Evolutionary conservation across 2,329 filamentous ascomycete species (phyloP).

Genomic region (Ophiostoma quercus): DNA sequence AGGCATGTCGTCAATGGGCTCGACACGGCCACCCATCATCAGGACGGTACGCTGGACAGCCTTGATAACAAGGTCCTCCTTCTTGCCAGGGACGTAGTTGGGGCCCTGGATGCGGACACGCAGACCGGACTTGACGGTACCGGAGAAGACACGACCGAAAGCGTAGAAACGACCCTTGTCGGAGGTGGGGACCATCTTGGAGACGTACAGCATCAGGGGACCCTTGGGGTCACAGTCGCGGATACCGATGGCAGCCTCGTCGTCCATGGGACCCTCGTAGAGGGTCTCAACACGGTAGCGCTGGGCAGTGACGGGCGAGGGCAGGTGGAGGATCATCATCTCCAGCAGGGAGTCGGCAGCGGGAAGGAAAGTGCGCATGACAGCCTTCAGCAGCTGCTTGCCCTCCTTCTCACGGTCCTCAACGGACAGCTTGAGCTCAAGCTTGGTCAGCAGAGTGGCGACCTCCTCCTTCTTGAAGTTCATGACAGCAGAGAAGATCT

Average conservation of each 20-base stretch:
- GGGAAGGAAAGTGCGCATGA: constrained; percentile 98
- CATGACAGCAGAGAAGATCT: constrained; percentile 93
- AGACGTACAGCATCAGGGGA: constrained; percentile 99
- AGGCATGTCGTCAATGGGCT: constrained; percentile 96
- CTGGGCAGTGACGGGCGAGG: constrained; percentile 92
- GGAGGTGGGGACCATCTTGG: constrained; percentile 99
- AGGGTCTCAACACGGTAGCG: constrained; percentile 97
- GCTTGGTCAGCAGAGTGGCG: constrained; percentile 77
- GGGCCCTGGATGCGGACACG: constrained; percentile 99
- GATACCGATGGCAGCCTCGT: constrained; percentile 91
- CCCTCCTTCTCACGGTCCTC: constrained; percentile 93
- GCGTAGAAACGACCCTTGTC: constrained; percentile 99
- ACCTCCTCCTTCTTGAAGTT: constrained; percentile 98
- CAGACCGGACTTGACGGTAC: constrained; percentile 94
- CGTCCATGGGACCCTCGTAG: constrained; percentile 94
- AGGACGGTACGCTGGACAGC: constrained; percentile 98
- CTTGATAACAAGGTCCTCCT: constrained; percentile 99
- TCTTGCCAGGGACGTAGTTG: constrained; percentile 97
- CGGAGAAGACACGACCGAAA: constrained; percentile 99
- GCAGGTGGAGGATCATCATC: constrained; percentile 99
- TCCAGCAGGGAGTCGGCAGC: constrained; percentile 96
- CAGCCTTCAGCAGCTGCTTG: constrained; percentile 89
- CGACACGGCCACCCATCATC: constrained; percentile 99
- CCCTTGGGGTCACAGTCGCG: constrained; percentile 97
- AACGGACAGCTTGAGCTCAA: constrained; percentile 79